These are phyloP conservation scores for Geotrichum carabidarum DNA, from an alignment of 1,139 yeast genomes.

Conservation along the genomic window DNA sequence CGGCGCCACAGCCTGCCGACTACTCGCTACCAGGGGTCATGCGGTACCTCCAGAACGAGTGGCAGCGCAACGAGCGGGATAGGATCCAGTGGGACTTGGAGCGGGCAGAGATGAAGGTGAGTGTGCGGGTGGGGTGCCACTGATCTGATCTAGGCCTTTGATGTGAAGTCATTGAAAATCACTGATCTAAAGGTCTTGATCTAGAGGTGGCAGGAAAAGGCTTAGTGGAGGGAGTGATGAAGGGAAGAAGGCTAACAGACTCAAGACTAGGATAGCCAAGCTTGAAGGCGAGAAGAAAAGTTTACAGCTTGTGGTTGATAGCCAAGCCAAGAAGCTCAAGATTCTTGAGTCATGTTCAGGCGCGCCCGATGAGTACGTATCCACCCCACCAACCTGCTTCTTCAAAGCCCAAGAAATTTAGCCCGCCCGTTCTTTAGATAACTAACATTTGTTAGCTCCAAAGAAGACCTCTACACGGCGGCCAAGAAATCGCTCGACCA, in stretches of 20 bases:
- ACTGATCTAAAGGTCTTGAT: not conserved
- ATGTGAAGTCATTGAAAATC: too few relatives aligned
- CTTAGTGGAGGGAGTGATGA: not conserved
- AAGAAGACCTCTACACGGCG: slow-evolving; percentile 11
- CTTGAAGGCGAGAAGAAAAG: slow-evolving; percentile 41
- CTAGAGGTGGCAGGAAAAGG: not conserved
- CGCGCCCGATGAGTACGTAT: too few relatives aligned
- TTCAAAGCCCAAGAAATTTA: too few relatives aligned
- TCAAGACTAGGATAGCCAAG: slow-evolving; percentile 37
- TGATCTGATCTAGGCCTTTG: too few relatives aligned
- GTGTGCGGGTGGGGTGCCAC: too few relatives aligned
- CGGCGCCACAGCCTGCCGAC: slow-evolving; percentile 28
- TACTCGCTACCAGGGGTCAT: slow-evolving; percentile 47
- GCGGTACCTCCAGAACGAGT: slow-evolving; percentile 54
- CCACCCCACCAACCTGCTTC: not conserved
- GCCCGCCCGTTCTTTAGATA: too few relatives aligned
- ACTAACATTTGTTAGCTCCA: not conserved
- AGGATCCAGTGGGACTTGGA: slow-evolving; percentile 54
- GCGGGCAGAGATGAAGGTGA: slow-evolving; percentile 47
- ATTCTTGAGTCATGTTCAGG: slow-evolving; percentile 26
- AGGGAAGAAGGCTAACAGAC: not conserved
- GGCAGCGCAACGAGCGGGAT: slow-evolving; percentile 53
- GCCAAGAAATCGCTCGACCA: slow-evolving; percentile 9
- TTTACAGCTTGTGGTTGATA: slow-evolving; percentile 31
- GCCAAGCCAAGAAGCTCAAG: slow-evolving; percentile 30